These are phyloP conservation scores for Ceratorhiza oryzae-sativae DNA, from an alignment of 1,284 basidiomycete species.

Conservation along the genomic window DNA sequence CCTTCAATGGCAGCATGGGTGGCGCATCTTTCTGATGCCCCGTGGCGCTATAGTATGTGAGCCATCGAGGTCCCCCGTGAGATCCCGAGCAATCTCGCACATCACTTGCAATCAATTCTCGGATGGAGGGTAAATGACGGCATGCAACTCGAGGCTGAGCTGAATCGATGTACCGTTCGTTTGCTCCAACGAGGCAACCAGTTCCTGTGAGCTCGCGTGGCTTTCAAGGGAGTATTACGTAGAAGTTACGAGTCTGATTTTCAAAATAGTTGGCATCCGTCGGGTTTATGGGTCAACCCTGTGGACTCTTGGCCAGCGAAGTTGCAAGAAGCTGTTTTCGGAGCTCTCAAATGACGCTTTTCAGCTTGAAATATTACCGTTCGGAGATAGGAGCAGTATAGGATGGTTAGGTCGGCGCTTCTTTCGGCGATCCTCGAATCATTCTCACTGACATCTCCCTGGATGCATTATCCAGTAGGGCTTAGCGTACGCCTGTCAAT, in stretches of 20 bases:
- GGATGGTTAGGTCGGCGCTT: neutral
- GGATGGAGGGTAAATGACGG: neutral
- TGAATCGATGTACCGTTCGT: neutral
- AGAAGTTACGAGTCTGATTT: slow-evolving; percentile 31
- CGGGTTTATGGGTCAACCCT: neutral
- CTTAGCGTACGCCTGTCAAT: neutral
- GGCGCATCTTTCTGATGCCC: neutral
- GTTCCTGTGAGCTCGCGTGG: slow-evolving; percentile 15
- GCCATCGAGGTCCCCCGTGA: neutral
- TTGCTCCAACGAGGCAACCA: neutral
- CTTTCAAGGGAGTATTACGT: neutral
- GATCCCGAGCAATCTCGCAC: slow-evolving; percentile 1
- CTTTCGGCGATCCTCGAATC: neutral
- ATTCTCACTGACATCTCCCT: neutral
- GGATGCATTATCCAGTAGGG: neutral
- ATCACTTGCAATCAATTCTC: neutral
- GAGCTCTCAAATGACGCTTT: neutral
- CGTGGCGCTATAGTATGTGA: neutral
- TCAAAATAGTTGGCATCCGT: slow-evolving; percentile 2
- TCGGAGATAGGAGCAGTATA: neutral
- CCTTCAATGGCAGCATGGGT: neutral
- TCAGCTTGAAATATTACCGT: neutral
- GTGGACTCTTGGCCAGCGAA: neutral
- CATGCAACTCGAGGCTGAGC: neutral
- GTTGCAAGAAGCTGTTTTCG: neutral